Conservation (phyloP, 139 green algal genomes). For the Chlamydomonas sp. region DNA sequence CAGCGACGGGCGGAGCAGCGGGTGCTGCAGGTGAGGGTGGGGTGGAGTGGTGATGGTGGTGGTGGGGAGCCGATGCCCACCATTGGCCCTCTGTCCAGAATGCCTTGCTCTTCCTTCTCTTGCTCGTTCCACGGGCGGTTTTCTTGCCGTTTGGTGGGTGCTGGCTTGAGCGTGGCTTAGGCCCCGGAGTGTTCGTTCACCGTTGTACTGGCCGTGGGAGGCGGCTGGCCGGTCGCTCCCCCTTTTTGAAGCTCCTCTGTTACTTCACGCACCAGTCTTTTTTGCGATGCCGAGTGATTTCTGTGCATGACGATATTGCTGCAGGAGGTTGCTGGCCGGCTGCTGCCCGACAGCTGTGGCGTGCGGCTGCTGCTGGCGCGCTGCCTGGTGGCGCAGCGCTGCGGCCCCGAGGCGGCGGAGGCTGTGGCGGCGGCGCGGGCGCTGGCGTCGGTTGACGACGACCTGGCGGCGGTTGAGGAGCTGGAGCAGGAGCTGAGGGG, state of each 20-base stretch:
- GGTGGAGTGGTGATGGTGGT: background rate
- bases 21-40: conserved; percentile 12
- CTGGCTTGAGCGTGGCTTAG: no score
- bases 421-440: conserved; percentile 20
- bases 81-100: no score
- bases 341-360: conserved; percentile 10
- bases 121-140: no score
- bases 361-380: conserved; percentile 15
- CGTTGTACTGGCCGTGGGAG: no score
- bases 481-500: conserved; percentile 10
- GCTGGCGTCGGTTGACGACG: conserved; percentile 9
- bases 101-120: no score
- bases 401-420: conserved; percentile 5
- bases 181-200: no score
- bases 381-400: conserved; percentile 30
- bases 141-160: no score
- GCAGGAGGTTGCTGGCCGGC: conserved; percentile 1
- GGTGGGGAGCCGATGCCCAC: no score
- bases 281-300: no score
- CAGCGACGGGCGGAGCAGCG: conserved; percentile 21
- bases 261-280: no score
- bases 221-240: no score
- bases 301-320: background rate
- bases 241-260: no score
- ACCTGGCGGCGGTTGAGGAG: conserved; percentile 22